A percentile compares a stretch with the other conserved stretches of the same genome.
Evolutionary conservation across 2,329 filamentous ascomycete species (phyloP).

Genomic region (Biscogniauxia mediterranea): DNA sequence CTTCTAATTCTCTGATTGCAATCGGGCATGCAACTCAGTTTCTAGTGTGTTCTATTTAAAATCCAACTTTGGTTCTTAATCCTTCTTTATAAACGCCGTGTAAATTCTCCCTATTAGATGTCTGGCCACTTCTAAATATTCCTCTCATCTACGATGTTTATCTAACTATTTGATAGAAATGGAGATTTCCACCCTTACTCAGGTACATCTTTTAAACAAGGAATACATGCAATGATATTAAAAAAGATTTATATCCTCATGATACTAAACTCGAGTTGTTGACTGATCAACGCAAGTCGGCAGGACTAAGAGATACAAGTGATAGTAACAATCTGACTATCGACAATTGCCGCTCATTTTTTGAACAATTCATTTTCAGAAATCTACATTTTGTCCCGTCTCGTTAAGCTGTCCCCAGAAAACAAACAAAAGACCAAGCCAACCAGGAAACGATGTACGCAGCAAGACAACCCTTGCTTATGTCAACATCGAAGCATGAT

Average conservation of each 20-base stretch:
- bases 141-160: no score
- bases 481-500: not conserved
- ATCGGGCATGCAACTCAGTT: not conserved
- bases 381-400: not conserved
- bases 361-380: not conserved
- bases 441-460: not conserved
- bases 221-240: not conserved
- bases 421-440: not conserved
- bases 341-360: not conserved
- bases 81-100: not conserved
- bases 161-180: not conserved
- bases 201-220: not conserved
- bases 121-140: not conserved
- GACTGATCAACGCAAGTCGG: not conserved
- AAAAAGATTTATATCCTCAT: not conserved
- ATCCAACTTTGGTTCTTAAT: not conserved
- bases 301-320: not conserved
- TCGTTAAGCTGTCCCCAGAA: not conserved
- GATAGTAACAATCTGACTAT: not conserved
- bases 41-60: not conserved
- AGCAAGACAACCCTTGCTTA: not conserved
- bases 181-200: not conserved
- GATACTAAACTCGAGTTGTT: not conserved
- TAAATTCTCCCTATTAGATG: not conserved
- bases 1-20: not conserved